Percentiles rank a stretch among this genome's conserved stretches.
phyloP scores from a whole-genome alignment of 805 yeast genomes.

The Scheffersomyces spartinae region DNA sequence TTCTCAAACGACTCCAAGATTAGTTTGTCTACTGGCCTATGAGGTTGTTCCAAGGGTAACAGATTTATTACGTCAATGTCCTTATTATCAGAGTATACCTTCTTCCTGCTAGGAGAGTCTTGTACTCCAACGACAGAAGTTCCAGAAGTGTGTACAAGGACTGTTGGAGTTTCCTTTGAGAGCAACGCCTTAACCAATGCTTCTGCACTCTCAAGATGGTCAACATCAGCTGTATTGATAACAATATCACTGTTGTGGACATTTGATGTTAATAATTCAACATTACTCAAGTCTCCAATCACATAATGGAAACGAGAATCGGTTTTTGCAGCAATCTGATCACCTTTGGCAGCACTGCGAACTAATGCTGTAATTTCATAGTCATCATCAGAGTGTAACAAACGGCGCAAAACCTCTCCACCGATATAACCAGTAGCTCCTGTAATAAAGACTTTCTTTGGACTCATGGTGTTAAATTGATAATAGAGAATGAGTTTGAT shows the following conservation, averaged over 20 bases:
- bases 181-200: constrained; percentile 10
- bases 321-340: constrained; percentile 5
- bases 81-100: constrained; percentile 12
- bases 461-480: no score
- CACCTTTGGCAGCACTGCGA: constrained; percentile 10
- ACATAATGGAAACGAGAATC: constrained; percentile 9
- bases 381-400: constrained; percentile 7
- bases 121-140: constrained; percentile 18
- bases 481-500: no score
- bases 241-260: constrained; percentile 14
- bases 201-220: constrained; percentile 13
- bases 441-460: constrained; percentile 10
- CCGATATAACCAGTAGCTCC: constrained; percentile 28
- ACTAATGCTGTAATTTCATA: constrained; percentile 12
- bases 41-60: constrained; percentile 16
- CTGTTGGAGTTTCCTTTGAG: constrained; percentile 10
- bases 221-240: constrained; percentile 19
- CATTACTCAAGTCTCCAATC: constrained; percentile 12
- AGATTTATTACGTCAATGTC: constrained; percentile 15
- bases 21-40: constrained; percentile 18
- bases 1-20: constrained; percentile 14
- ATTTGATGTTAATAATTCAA: constrained; percentile 7
- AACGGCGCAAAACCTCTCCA: constrained; percentile 13
- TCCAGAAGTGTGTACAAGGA: constrained; percentile 26
- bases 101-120: constrained; percentile 7